Conservation (phyloP, 768 basidiomycete genomes). For the Lactifluus echinatus region DNA sequence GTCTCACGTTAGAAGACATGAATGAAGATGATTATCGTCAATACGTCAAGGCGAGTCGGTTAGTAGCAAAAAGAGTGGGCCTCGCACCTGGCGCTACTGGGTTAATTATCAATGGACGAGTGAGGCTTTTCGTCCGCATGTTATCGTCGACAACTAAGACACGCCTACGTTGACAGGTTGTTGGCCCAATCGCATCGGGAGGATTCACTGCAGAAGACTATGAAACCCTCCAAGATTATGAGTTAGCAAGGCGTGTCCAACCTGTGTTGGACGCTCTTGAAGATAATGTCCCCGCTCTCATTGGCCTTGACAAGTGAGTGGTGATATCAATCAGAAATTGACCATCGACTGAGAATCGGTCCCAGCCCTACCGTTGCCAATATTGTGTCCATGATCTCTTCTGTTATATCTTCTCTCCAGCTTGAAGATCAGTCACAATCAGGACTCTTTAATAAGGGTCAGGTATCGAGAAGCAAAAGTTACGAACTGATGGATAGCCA, state of each 20-base stretch:
- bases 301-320: slow-evolving; percentile 1
- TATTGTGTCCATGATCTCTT: slow-evolving; percentile 56
- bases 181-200: slow-evolving; percentile 58
- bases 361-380: slow-evolving; percentile 48
- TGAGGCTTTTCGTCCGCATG: slow-evolving; percentile 31
- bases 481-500: slow-evolving; percentile 53
- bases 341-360: neutral
- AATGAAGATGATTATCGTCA: slow-evolving; percentile 30
- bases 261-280: slow-evolving; percentile 62
- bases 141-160: neutral
- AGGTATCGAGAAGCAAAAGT: slow-evolving; percentile 46
- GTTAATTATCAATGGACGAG: slow-evolving; percentile 76
- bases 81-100: slow-evolving; percentile 52
- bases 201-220: slow-evolving; percentile 70
- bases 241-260: slow-evolving; percentile 58
- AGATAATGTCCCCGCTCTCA: slow-evolving; percentile 35
- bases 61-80: slow-evolving; percentile 48
- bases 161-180: slow-evolving; percentile 40
- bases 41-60: slow-evolving; percentile 39
- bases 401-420: slow-evolving; percentile 63
- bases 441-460: slow-evolving; percentile 62
- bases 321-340: neutral
- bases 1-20: slow-evolving; percentile 29
- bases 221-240: slow-evolving; percentile 59
- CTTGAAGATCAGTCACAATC: slow-evolving; percentile 64